A percentile compares a stretch with the other conserved stretches of the same genome.
Conservation (phyloP, 73 alveolate species). For the Paramecium tetraurelia region DNA sequence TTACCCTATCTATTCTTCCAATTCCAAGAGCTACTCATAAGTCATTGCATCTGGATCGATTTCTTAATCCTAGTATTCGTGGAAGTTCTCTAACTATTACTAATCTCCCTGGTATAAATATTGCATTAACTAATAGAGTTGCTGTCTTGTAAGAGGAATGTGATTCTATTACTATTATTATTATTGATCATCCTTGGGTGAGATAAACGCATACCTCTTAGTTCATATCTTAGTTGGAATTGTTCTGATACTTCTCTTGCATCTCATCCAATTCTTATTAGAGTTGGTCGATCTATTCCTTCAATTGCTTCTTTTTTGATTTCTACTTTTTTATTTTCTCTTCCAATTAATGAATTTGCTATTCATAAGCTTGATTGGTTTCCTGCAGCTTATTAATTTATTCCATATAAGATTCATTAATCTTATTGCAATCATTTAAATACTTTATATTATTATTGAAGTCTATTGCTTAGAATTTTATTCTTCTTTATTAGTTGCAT, state of each 20-base stretch:
- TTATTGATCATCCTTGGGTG: background rate
- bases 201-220: background rate
- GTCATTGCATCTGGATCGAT: conserved; percentile 48
- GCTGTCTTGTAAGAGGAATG: background rate
- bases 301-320: conserved; percentile 5
- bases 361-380: background rate
- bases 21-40: conserved; percentile 14
- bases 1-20: conserved; percentile 45
- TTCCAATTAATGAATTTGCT: background rate
- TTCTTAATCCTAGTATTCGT: conserved; percentile 39
- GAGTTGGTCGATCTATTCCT: background rate
- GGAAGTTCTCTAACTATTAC: background rate
- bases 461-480: conserved; percentile 20
- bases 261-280: conserved; percentile 12
- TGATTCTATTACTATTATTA: background rate
- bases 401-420: background rate
- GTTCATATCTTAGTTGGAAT: background rate
- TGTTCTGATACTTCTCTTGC: background rate
- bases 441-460: background rate
- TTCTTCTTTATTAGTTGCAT: conserved; percentile 28
- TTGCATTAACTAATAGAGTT: conserved; percentile 33
- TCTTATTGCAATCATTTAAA: background rate
- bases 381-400: background rate
- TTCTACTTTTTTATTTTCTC: conserved; percentile 27
- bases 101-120: conserved; percentile 20